Evolutionary conservation across 2,329 filamentous ascomycete species (phyloP).

Genomic region (Ceratocystis colombiana): DNA sequence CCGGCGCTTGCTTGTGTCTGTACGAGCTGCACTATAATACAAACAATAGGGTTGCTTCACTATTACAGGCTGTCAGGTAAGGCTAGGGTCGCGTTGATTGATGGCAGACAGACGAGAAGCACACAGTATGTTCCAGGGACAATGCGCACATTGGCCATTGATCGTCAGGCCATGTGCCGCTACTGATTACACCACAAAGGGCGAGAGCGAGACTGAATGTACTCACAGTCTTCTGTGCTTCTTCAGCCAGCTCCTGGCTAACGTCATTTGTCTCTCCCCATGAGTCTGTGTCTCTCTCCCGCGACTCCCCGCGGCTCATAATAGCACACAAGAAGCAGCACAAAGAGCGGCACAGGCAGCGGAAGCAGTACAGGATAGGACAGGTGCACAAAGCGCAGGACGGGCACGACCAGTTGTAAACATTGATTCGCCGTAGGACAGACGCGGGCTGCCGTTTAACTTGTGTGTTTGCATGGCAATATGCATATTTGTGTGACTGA

Average conservation of each 20-base stretch:
- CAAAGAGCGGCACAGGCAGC: not conserved
- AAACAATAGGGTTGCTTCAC: no score
- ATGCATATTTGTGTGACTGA: not conserved
- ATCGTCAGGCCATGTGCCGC: slow-evolving; percentile 1
- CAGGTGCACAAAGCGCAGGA: slow-evolving; percentile 1
- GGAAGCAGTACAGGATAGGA: not conserved
- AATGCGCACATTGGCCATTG: not conserved
- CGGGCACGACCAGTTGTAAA: not conserved
- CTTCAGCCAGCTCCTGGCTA: not conserved
- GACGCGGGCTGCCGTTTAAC: not conserved
- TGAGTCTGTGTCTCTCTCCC: not conserved
- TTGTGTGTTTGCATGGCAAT: not conserved
- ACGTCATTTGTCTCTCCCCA: slow-evolving; percentile 15
- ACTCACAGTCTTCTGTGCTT: no score
- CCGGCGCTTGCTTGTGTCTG: no score
- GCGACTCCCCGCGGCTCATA: not conserved
- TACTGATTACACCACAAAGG: no score
- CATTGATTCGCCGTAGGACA: not conserved
- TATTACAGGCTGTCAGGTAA: no score
- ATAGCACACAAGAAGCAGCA: not conserved
- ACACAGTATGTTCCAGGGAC: not conserved
- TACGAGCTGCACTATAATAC: no score
- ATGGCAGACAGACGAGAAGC: not conserved
- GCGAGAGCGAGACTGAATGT: no score
- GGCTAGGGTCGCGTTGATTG: no score